Evolutionary conservation across 1,139 yeast genomes (phyloP), one percentile per base, ranked within the genome.

Genomic region (Scheffersomyces quercinus): DNA sequence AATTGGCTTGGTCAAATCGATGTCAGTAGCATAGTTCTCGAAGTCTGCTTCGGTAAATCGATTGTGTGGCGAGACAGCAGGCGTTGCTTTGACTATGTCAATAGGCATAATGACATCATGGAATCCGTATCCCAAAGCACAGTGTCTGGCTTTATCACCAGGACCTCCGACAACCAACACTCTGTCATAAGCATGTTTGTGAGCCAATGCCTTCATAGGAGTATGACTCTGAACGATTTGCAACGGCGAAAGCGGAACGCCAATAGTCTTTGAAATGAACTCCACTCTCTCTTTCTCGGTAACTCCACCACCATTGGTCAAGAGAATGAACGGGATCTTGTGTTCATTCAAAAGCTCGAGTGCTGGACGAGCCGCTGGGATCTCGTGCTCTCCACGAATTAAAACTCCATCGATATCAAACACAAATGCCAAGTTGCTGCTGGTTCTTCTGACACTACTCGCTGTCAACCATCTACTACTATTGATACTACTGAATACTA

Each of bases 251-350:
- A 88, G 68, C 2, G 70, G 65, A 4, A 82, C 65, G 5, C 72
- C 75, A 30, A 88, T 62, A 29, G 68, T 66, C n/a, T 68, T 55
- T 3, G 85, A 74, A 12, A 93, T 65, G 41, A 75, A 80, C 5
- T 71, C 70, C 1, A 83, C 83, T 37, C 97, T 73, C 13, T 73
- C 76, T 5, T 58, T 49, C 60, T 93, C 99, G 20, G 81, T 68
- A 41, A 77, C 77, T 3, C 99, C 98, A 5, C 99, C 99, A 26
- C 99, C 98, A 60, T 93, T 93, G 15, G 98, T 93, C 60, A 93
- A 70, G 38, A 93, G 63, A 16, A 90, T 82, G 70, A 82, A 93
- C 0, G 99, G 98, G 11, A 91, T 69, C n/a, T 75, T 69, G 30
- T 75, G 60, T 3, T 69, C 50, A 44, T 83, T 72, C 41, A 93